Evolutionary conservation across 768 basidiomycete genomes (phyloP).

Genomic region (Boletus tomentosulus): DNA sequence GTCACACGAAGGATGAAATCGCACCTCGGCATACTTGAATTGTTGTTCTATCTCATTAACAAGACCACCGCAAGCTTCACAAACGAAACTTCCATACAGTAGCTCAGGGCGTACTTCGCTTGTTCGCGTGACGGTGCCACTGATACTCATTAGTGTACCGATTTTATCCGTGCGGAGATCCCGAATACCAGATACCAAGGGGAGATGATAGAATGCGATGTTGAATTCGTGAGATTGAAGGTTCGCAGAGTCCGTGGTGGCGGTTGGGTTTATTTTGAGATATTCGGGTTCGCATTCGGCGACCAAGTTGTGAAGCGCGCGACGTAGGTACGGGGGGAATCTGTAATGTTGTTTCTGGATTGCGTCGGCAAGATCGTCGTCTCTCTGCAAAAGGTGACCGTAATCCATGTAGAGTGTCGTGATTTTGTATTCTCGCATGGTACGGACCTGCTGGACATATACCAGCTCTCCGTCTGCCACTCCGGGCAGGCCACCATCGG

Average conservation of each 20-base stretch:
- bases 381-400: constrained; percentile 80
- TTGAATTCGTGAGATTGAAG: constrained; percentile 91
- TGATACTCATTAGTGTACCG: constrained; percentile 91
- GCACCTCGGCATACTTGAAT: constrained; percentile 98
- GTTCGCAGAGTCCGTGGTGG: constrained; percentile 80
- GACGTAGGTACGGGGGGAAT: constrained; percentile 90
- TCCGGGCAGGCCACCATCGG: constrained; percentile 60
- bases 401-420: constrained; percentile 98
- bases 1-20: neutral
- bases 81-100: too few species aligned
- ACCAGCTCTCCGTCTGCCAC: constrained; percentile 59
- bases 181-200: constrained; percentile 90
- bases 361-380: constrained; percentile 91
- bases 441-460: constrained; percentile 91
- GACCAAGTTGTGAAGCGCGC: constrained; percentile 87
- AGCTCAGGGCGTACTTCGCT: constrained; percentile 97
- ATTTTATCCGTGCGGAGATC: constrained; percentile 91
- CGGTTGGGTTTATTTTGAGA: constrained; percentile 88
- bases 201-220: constrained; percentile 93
- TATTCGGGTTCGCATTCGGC: constrained; percentile 84
- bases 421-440: constrained; percentile 91
- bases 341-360: constrained; percentile 95
- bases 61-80: constrained; percentile 79
- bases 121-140: constrained; percentile 95
- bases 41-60: constrained; percentile 97